phyloP scores from a whole-genome alignment of 129 eudicot genomes.

The Helichrysum umbraculigerum region DNA sequence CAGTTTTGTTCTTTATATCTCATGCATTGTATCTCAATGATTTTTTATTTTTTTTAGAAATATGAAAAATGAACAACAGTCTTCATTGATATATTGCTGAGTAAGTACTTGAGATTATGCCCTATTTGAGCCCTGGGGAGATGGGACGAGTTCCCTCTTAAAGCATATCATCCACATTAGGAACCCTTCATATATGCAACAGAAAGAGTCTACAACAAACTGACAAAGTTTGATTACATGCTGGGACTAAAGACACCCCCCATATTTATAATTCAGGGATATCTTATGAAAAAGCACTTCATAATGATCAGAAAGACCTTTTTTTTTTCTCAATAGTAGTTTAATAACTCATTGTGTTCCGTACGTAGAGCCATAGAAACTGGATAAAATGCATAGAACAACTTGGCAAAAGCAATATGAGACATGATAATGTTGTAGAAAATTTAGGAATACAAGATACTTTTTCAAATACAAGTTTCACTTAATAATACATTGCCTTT shows the following conservation, averaged over 20 bases:
- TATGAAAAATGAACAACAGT: slow-evolving; percentile 3
- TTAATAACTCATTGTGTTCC: background rate
- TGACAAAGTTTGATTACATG: background rate
- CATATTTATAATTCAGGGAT: background rate
- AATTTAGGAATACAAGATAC: background rate
- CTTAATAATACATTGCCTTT: background rate
- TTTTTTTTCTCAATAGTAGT: too few species aligned
- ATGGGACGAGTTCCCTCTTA: slow-evolving; percentile 8
- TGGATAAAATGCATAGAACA: background rate
- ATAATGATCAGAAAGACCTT: too few species aligned
- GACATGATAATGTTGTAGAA: background rate
- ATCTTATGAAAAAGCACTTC: background rate
- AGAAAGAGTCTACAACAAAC: slow-evolving; percentile 8
- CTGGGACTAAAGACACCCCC: background rate
- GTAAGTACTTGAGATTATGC: slow-evolving; percentile 16
- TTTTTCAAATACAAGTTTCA: background rate
- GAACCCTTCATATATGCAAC: background rate
- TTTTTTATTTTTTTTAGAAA: background rate
- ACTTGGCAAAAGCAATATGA: background rate
- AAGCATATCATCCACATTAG: background rate
- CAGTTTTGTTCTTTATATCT: slow-evolving; percentile 3
- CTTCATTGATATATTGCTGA: slow-evolving; percentile 1
- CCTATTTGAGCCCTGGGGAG: background rate
- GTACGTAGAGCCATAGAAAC: background rate
- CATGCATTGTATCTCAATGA: slow-evolving; percentile 15